Base-by-base conservation (phyloP, 2,329 filamentous ascomycete genomes). In the Botryotinia calthae region DNA sequence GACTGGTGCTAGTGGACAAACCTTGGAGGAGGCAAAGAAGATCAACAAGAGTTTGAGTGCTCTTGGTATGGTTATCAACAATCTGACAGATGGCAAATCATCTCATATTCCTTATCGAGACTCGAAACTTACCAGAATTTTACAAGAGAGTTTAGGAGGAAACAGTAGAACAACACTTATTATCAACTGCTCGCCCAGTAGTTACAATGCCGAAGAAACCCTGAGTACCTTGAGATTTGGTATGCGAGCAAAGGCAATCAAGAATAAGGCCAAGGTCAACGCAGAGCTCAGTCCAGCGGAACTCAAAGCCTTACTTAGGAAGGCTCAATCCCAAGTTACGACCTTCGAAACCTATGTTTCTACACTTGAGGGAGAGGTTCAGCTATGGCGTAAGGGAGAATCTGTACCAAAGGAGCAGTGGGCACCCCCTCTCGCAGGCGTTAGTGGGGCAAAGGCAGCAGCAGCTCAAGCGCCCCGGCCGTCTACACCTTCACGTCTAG, bases 241-340 rank as follows among this genome's bases (percentile, higher is more conserved):
- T 85, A 97, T 96, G 84, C 88, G 96, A 81, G 96, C 96, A 73
- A 99, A 99, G 86, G 93, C 94, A 0, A 99, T 99, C 86, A 98
- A 98, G 91, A 98, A 98, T 86, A 98, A 98, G 87, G 96, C 96
- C 83, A 99, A 98, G 91, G 92, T 99, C 88, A 99, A 99, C 81
- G 95, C 95, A 63, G 96, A 99, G 83, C 89, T 99, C 79, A 98
- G 95, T 80, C 96, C 96, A 63, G 90, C 94, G 20, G 96, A 99
- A 83, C 90, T 99, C 86, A 99, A 98, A 84, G 87, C 90, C 67
- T 87, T 98, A 80, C 90, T 99, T 81, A 95, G 93, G 84, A 97
- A 97, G 83, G 94, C 94, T 22, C 95, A 97, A 83, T 90, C 88
- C 70, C 95, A 98, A 82, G 91, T 96, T 77, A 93, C 93, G 34